Conservation (phyloP, 345 rosid genomes). For the Draba incana region DNA sequence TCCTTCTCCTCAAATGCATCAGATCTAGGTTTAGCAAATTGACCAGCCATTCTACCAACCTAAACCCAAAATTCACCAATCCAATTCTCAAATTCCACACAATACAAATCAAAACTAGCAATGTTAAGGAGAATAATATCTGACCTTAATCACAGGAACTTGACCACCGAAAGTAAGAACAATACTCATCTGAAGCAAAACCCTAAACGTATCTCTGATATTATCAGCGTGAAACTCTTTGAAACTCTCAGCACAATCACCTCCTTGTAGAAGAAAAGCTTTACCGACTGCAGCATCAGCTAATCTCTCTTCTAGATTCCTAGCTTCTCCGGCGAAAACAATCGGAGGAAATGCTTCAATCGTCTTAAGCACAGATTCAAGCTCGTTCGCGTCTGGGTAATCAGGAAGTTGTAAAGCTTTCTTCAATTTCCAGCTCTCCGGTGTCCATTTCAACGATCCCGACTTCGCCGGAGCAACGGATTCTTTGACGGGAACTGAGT, state of each 20-base stretch:
- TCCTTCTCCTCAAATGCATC: constrained; percentile 53
- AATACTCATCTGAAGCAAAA: constrained; percentile 64
- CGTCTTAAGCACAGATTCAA: constrained; percentile 51
- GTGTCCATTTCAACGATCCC: constrained; percentile 43
- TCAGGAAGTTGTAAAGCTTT: constrained; percentile 55
- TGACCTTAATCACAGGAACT: constrained; percentile 62
- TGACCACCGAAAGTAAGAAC: constrained; percentile 69
- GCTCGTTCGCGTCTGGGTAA: constrained; percentile 47
- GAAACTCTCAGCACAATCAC: constrained; percentile 68
- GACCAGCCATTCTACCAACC: constrained; percentile 81
- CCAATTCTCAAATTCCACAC: not conserved
- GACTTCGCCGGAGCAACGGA: constrained; percentile 9
- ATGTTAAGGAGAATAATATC: not conserved
- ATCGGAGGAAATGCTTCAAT: constrained; percentile 56
- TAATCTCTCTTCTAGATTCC: constrained; percentile 52
- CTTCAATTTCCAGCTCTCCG: constrained; percentile 56
- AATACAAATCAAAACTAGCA: too few species aligned
- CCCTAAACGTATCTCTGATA: constrained; percentile 57
- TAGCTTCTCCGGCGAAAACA: constrained; percentile 60
- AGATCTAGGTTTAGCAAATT: constrained; percentile 66
- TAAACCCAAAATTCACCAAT: constrained; percentile 18
- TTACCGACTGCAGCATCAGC: constrained; percentile 56
- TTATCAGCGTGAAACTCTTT: constrained; percentile 56
- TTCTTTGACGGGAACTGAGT: constrained; percentile 38
- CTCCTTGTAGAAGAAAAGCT: constrained; percentile 62